Evolutionary conservation across 164 flowering plant species (phyloP), one percentile per base, ranked within the genome.

Genomic region (Annona cherimola): DNA sequence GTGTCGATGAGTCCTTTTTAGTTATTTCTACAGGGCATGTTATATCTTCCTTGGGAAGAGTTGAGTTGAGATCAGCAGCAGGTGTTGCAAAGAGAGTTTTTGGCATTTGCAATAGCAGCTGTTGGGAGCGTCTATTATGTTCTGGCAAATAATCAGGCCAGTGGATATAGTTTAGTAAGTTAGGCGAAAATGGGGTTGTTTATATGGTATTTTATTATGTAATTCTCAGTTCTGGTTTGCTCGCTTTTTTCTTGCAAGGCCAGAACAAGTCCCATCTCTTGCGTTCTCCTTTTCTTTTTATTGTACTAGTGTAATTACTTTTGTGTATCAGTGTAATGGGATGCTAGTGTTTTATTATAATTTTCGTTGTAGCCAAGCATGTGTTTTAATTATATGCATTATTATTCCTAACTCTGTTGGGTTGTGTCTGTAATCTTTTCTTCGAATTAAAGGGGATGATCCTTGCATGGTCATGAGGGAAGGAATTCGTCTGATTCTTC

Each of bases 41-140:
- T 55, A 20, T 68, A 8, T 35, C 44, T 67, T 61, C 45, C 45
- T 42, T 45, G n/a, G 42, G 54, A 35, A 35, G 16, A n/a, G 45
- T 42, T 68, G 35, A 4, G 42, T 54, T 61, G 0, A 54, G 4
- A 19, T 26, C 67, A 42, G n/a, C 45, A 66, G 74, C 61, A 78
- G 81, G 76, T 71, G 55, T 84, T 88, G 89, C 87, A 83, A 79
- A 79, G 81, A 73, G 68, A 59, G 83, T 88, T 86, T 82, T 85
- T 79, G 67, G 79, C 79, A 84, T 69, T 83, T 84, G 91, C 87
- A 82, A 83, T 8, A 71, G 84, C 80, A 75, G 19, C 11, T 57
- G 54, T 71, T 63, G 72, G 42, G 71, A 63, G 20, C 41, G 41
- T 41, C 63, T 26, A 19, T 26, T 54, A 19, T 42, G 59, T 39